A percentile compares a stretch with the other conserved stretches of the same genome.
phyloP scores from a whole-genome alignment of 202 grass and related monocot species.

The Thinopyrum obtusiflorum region DNA sequence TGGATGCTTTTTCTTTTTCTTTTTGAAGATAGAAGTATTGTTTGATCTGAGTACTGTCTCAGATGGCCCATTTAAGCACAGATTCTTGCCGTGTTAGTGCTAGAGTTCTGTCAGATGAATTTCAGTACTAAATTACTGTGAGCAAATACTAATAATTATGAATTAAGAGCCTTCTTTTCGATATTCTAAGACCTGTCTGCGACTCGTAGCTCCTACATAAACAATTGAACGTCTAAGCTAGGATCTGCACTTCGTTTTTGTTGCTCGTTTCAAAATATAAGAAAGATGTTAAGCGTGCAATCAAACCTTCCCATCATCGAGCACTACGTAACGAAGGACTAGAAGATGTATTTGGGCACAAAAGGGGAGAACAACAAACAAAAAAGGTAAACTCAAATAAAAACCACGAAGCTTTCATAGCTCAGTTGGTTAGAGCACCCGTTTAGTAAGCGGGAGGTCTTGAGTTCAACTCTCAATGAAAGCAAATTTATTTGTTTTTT shows the following conservation, averaged over 20 bases:
- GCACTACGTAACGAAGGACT: not conserved
- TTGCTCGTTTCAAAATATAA: not conserved
- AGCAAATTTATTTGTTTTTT: too few species aligned
- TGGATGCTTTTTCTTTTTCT: too few species aligned
- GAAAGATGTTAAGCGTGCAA: not conserved
- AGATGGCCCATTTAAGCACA: too few species aligned
- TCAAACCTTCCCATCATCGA: not conserved
- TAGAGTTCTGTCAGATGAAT: too few species aligned
- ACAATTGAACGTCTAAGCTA: not conserved
- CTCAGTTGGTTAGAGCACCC: conserved; percentile 93
- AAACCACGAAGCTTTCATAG: conserved; percentile 39
- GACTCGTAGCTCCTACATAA: not conserved
- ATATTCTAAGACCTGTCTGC: too few species aligned
- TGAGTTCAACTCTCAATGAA: conserved; percentile 82
- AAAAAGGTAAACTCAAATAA: fast-evolving
- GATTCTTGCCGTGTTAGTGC: too few species aligned
- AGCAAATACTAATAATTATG: too few species aligned
- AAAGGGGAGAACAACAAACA: too few species aligned
- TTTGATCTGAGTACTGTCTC: too few species aligned
- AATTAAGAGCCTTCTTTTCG: too few species aligned
- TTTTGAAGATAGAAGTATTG: too few species aligned
- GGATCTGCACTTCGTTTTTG: not conserved
- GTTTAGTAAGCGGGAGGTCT: conserved; percentile 94
- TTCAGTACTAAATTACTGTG: too few species aligned
- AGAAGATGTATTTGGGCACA: not conserved